Evolutionary conservation across 2,329 filamentous ascomycete genomes (phyloP).

Genomic region (Arthrobotrys musiformis): DNA sequence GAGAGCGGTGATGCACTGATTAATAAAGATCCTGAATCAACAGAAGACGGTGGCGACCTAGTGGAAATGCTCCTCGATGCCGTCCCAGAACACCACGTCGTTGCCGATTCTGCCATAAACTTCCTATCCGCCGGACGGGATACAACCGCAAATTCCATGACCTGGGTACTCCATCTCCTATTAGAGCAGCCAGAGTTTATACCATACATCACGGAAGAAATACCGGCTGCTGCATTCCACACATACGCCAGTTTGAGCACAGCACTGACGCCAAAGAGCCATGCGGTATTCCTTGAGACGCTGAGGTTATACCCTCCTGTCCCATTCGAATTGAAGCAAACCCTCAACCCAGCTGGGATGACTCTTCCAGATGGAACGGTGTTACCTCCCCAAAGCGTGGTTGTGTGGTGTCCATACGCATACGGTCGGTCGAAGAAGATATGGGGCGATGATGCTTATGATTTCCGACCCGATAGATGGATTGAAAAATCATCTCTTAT

Average conservation of each 20-base stretch:
- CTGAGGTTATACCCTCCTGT: slow-evolving; percentile 73
- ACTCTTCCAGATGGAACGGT: slow-evolving; percentile 69
- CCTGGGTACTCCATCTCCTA: slow-evolving; percentile 73
- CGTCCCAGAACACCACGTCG: slow-evolving; percentile 68
- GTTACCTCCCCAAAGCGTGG: slow-evolving; percentile 68
- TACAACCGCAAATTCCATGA: slow-evolving; percentile 73
- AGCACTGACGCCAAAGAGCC: slow-evolving; percentile 31
- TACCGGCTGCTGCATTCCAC: slow-evolving; percentile 65
- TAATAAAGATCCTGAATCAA: not conserved
- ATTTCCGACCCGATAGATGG: slow-evolving; percentile 65
- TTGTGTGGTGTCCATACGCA: slow-evolving; percentile 74
- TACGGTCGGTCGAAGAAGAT: slow-evolving; percentile 69
- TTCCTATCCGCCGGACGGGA: slow-evolving; percentile 74
- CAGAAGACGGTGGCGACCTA: slow-evolving; percentile 65
- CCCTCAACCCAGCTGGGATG: slow-evolving; percentile 61
- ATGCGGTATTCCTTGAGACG: slow-evolving; percentile 71
- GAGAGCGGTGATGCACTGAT: slow-evolving; percentile 54
- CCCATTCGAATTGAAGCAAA: slow-evolving; percentile 74
- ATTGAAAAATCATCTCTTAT: slow-evolving; percentile 4
- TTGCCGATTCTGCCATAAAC: slow-evolving; percentile 74
- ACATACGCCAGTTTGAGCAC: slow-evolving; percentile 62
- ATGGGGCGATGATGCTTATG: slow-evolving; percentile 63
- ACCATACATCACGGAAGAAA: slow-evolving; percentile 65
- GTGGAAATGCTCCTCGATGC: slow-evolving; percentile 72
- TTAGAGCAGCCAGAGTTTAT: slow-evolving; percentile 66